Base-by-base conservation (phyloP, 805 yeast genomes). In the Cyberlindnera mrakii region DNA sequence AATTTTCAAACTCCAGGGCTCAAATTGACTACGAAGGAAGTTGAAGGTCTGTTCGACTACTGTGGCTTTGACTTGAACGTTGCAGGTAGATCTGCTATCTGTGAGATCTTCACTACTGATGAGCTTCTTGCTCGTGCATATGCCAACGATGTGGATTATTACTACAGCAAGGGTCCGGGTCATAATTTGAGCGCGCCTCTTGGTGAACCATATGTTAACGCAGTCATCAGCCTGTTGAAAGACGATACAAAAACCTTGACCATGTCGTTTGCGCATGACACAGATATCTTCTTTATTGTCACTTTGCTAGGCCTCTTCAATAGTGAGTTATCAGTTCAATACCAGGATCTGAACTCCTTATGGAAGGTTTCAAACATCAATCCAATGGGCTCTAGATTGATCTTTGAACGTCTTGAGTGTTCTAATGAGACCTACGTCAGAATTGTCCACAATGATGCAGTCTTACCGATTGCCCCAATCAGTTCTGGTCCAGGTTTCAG, bases 301-400 rank as follows among this genome's bases (percentile, higher is more conserved):
- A 61, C 77, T 19, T 71, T 78, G 5, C 57, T 76, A 19, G 81
- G 80, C 3, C 47, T 78, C 33, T 59, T 70, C 15, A 60, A 53
- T 35, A 52, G 65, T 35, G 59, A 59, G 37, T 60, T 76, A 46
- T 14, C 33, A 30, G 33, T 30, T 15, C 71, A 68, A 50, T 58
- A 63, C 41, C 64, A 71, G 40, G 63, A 64, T 17, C 74, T 77
- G 58, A 66, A 70, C 38, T 60, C 69, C 43, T 63, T 67, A 15
- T 79, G 75, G 66, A 67, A 65, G 57, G 63, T 58, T 45, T 63
- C 68, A 1, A 72, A 75, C 45, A 52, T 75, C 41, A 68, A 67
- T n/a, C 82, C 81, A 35, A 74, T 73, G 80, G 80, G 77, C 9
- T 72, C 72, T 2, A 64, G 74, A 42, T 53, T 72, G 13, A 59